A percentile compares a stretch with the other conserved stretches of the same genome.
Evolutionary conservation across 2,329 filamentous ascomycete genomes (phyloP).

Genomic region (Epichloe bromicola): DNA sequence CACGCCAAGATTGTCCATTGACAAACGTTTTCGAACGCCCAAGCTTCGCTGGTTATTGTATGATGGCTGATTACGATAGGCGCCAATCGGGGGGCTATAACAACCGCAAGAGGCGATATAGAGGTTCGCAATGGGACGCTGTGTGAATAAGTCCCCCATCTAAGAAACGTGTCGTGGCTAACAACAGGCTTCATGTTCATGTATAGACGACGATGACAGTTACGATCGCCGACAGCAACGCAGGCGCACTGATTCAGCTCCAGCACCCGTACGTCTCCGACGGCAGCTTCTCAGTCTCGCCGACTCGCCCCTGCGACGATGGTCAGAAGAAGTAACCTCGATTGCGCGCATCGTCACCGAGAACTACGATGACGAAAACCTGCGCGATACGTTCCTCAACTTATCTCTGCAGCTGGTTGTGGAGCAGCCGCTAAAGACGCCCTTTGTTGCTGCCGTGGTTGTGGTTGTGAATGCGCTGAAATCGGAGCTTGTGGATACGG

Average conservation of each 20-base stretch:
- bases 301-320: constrained; percentile 65
- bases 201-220: constrained; percentile 58
- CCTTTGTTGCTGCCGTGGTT: constrained; percentile 76
- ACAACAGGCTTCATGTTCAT: neutral
- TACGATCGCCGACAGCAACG: constrained; percentile 62
- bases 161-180: neutral
- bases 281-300: constrained; percentile 70
- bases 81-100: constrained; percentile 40
- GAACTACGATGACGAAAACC: constrained; percentile 72
- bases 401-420: constrained; percentile 63
- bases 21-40: neutral
- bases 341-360: constrained; percentile 69
- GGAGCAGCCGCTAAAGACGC: constrained; percentile 96
- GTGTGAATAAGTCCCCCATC: too few relatives aligned
- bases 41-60: neutral
- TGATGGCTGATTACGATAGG: constrained; percentile 44
- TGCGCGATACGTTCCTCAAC: constrained; percentile 59
- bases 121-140: constrained; percentile 44
- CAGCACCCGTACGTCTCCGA: constrained; percentile 57
- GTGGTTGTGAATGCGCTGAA: constrained; percentile 68
- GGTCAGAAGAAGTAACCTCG: constrained; percentile 63
- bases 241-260: constrained; percentile 57
- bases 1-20: neutral
- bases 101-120: constrained; percentile 64
- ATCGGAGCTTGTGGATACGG: constrained; percentile 57